Base-by-base conservation (phyloP, 2,329 filamentous ascomycete genomes). In the Plenodomus biglobosus region DNA sequence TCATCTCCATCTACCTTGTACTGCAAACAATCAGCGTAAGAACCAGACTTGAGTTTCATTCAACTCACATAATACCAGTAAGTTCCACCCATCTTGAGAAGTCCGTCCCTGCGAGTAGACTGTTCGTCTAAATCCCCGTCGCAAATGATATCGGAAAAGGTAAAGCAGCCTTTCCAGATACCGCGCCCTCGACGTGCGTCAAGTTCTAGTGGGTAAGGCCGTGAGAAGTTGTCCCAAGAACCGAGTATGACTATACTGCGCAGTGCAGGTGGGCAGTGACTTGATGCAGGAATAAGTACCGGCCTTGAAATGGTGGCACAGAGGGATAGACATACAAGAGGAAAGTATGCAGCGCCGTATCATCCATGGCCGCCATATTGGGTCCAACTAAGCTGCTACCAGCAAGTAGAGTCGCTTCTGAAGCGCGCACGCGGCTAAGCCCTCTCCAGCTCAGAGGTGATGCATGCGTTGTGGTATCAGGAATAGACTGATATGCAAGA, bases 201-300 rank as follows among this genome's bases (percentile, higher is more conserved):
- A 61, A 85, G 83, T 69, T 92, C 84, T 85, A 97, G 91, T 38
- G 77, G 78, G 77, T 96, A 92, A 41, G 84, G 78, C 65, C 81
- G 84, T 52, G 80, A 78, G 74, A 96, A 96, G 76, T 96, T 96
- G 76, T 96, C 92, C 92, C 92, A 97, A 55, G 91, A 96, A 54
- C 92, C 92, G 61, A 94, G 80, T 38, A 96, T 80, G 66, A 88
- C 85, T 58, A 96, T 88, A 38, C 86, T 86, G 55, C 80, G 79
- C 54, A 85, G 80, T 42, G 81, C 63, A 52, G 57, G 52, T 13
- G 69, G 68, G 46, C 64, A 68, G 50, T 71, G 65, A 59, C 70
- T 73, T 52, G 35, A 44, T 42, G 36, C 44, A 24, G 53, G 50
- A 51, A 50, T 68, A 46, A 69, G 64, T 52, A 48, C 51, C 41